Evolutionary conservation across 192 early-diverging fungal species (phyloP).

Genomic region (Podila verticillata): DNA sequence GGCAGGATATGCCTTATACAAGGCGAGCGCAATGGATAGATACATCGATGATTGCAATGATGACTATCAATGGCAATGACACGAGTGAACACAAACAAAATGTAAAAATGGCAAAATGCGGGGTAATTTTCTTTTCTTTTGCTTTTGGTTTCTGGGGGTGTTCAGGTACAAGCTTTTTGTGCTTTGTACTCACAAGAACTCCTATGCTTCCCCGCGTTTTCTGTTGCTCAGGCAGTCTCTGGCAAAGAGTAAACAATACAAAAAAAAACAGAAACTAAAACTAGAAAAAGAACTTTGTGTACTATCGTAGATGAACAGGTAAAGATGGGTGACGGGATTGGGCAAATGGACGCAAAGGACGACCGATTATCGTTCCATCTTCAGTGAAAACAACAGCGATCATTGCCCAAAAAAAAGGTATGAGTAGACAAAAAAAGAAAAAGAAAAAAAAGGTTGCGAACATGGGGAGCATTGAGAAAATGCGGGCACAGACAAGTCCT

Average conservation of each 20-base stretch:
- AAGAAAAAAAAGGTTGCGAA: not conserved
- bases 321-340: too few relatives aligned
- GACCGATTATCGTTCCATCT: not conserved
- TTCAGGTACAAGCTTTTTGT: not conserved
- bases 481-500: not conserved
- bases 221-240: not conserved
- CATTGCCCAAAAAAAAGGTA: not conserved
- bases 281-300: not conserved
- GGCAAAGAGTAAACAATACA: not conserved
- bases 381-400: not conserved
- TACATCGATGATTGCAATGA: too few relatives aligned
- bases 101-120: constrained; percentile 48
- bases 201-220: constrained; percentile 43
- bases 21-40: too few relatives aligned
- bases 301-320: too few relatives aligned
- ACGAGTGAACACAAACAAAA: not conserved
- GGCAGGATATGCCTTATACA: too few relatives aligned
- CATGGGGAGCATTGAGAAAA: not conserved
- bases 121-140: constrained; percentile 6
- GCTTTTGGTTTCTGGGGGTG: too few relatives aligned
- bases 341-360: not conserved
- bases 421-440: not conserved
- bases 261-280: constrained; percentile 2
- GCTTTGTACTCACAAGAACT: not conserved
- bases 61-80: too few relatives aligned